Evolutionary conservation across 1,284 basidiomycete genomes (phyloP), one percentile per base, ranked within the genome.

Genomic region (Neolentinus lepideus): DNA sequence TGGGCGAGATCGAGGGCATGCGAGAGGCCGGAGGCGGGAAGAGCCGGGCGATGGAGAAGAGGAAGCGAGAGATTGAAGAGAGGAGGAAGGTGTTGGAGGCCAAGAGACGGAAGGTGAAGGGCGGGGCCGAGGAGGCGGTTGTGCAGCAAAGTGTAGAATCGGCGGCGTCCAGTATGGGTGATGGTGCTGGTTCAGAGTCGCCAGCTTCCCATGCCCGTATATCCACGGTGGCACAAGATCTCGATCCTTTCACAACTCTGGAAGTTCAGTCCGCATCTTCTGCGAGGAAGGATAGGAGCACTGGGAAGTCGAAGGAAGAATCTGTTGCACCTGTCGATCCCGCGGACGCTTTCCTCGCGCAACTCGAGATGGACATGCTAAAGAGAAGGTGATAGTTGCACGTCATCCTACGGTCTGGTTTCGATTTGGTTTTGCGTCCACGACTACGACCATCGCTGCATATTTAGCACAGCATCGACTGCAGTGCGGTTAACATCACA

Each of bases 31-130:
- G 63, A 29, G 68, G 62, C 19, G 64, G 62, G 46, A 73, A 69
- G 60, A 90, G 84, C 61, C 77, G 83, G 55, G 89, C 84, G 24
- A 78, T 83, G 70, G 85, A 86, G 68, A 92, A 92, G 71, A 75
- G 90, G 62, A 94, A 90, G 69, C 70, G 79, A 61, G 88, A 91
- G 58, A 62, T 87, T 14, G 92, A 93, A 60, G 89, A 92, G 65
- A 72, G 94, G 61, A 78, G 85, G 56, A 81, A 81, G 58, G 56
- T 86, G 62, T 66, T 95, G n/a, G 88, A 92, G 55, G 88, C 86
- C 26, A 94, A 94, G 71, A 76, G 90, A 64, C 77, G 79, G 64
- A 89, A 94, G 74, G 62, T 82, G 63, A 69, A 67, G 52, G 61
- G 54, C 16, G 64, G 60, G 6, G 59, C 58, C 43, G 57, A 56